A percentile compares a stretch with the other conserved stretches of the same genome.
Conservation (phyloP, 371 early-diverging fungal species). For the Coemansia sp. region DNA sequence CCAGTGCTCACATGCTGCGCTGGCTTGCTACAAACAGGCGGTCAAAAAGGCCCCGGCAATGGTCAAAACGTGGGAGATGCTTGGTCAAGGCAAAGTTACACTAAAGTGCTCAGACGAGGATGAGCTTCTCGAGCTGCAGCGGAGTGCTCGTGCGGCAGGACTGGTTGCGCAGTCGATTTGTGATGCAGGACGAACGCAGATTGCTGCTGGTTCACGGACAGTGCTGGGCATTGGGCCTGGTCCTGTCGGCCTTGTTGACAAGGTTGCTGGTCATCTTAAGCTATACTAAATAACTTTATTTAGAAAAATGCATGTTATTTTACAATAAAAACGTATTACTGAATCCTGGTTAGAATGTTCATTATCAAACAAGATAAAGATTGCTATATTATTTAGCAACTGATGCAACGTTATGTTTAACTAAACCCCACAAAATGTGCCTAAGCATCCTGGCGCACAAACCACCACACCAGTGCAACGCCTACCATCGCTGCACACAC, state of each 20-base stretch:
- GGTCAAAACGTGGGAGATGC: conserved; percentile 72
- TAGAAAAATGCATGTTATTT: not conserved
- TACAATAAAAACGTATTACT: not conserved
- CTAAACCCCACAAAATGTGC: not conserved
- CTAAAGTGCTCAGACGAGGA: conserved; percentile 78
- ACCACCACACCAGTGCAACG: conserved; percentile 35
- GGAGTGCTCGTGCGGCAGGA: conserved; percentile 66
- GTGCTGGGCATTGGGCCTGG: conserved; percentile 97
- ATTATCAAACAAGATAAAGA: no score
- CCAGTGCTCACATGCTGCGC: conserved; percentile 93
- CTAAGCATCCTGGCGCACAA: conserved; percentile 10
- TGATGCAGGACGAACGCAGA: conserved; percentile 98
- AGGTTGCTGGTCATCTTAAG: conserved; percentile 84
- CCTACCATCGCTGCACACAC: conserved; percentile 39
- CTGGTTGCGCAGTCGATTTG: conserved; percentile 79
- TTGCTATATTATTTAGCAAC: no score
- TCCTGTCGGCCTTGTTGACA: conserved; percentile 73
- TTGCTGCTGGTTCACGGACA: conserved; percentile 92
- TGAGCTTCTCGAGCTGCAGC: conserved; percentile 75
- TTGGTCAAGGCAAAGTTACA: conserved; percentile 87
- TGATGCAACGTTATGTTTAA: no score
- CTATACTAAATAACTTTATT: conserved; percentile 60
- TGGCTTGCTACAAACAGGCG: conserved; percentile 80
- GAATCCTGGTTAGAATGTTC: not conserved
- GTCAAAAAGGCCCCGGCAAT: conserved; percentile 58